Evolutionary conservation across 306 rosid species (phyloP).

Genomic region (Trifolium pratense): DNA sequence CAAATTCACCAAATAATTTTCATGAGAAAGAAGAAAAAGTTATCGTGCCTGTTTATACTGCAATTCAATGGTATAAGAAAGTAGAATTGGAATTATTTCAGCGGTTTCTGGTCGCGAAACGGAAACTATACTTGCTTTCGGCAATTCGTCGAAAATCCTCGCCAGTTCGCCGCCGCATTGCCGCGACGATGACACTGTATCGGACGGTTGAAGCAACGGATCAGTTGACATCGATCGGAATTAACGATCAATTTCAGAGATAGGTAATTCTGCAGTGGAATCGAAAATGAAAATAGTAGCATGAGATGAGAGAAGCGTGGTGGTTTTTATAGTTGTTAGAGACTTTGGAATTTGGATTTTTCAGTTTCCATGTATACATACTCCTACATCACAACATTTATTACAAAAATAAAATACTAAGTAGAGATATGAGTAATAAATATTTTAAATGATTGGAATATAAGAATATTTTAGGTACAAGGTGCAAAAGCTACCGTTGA

Average conservation of each 20-base stretch:
- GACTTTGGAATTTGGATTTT: background rate
- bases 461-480: constrained; percentile 5
- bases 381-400: background rate
- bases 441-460: background rate
- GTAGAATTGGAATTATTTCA: constrained; percentile 80
- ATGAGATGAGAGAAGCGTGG: background rate
- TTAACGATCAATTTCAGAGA: constrained; percentile 14
- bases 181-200: constrained; percentile 39
- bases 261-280: background rate
- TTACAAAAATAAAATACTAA: background rate
- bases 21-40: background rate
- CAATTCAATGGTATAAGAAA: constrained; percentile 78
- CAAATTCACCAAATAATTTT: constrained; percentile 6
- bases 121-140: constrained; percentile 64
- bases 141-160: constrained; percentile 75
- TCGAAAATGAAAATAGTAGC: background rate
- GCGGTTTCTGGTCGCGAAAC: constrained; percentile 83
- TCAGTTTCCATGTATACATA: background rate
- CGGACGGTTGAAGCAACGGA: constrained; percentile 58
- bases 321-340: constrained; percentile 50
- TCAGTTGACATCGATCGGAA: constrained; percentile 70
- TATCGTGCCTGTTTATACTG: constrained; percentile 85
- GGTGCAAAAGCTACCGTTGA: too few relatives aligned
- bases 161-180: constrained; percentile 53
- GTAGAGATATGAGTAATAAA: background rate